These are phyloP conservation scores for Hymenoscyphus infarciens DNA, from an alignment of 2,329 filamentous ascomycete species.

Conservation along the genomic window DNA sequence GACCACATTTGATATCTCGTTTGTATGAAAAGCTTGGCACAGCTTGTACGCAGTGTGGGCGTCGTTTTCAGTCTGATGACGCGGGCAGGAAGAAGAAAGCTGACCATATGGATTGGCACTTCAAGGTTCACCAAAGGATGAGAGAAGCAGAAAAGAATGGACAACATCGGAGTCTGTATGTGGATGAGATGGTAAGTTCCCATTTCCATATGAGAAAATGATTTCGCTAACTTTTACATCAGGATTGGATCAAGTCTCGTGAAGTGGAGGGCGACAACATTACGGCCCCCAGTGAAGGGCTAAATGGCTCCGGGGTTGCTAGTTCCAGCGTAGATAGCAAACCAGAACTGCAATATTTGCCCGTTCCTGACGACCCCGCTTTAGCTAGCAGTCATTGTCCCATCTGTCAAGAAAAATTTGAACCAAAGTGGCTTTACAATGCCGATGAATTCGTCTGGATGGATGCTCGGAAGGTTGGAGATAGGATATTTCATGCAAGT, in stretches of 20 bases:
- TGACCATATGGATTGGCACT: slow-evolving; percentile 97
- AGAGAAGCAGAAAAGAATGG: slow-evolving; percentile 81
- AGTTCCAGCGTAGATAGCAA: slow-evolving; percentile 42
- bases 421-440: slow-evolving; percentile 87
- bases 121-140: slow-evolving; percentile 85
- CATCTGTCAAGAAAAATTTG: slow-evolving; percentile 93
- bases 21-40: slow-evolving; percentile 82
- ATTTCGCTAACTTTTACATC: slow-evolving; percentile 28
- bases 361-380: slow-evolving; percentile 74
- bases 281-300: slow-evolving; percentile 38
- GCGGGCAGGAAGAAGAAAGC: slow-evolving; percentile 83
- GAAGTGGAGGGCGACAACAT: slow-evolving; percentile 71
- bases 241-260: slow-evolving; percentile 87
- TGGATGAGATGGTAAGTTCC: slow-evolving; percentile 72
- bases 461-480: slow-evolving; percentile 75
- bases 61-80: slow-evolving; percentile 74
- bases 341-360: slow-evolving; percentile 65
- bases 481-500: slow-evolving; percentile 81
- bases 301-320: slow-evolving; percentile 39
- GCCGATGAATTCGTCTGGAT: slow-evolving; percentile 97
- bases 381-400: slow-evolving; percentile 77
- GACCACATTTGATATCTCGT: slow-evolving; percentile 67
- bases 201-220: background rate
- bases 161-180: slow-evolving; percentile 91
- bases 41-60: slow-evolving; percentile 86